Evolutionary conservation across 805 yeast genomes (phyloP).

Genomic region (Wickerhamomyces queroliae): DNA sequence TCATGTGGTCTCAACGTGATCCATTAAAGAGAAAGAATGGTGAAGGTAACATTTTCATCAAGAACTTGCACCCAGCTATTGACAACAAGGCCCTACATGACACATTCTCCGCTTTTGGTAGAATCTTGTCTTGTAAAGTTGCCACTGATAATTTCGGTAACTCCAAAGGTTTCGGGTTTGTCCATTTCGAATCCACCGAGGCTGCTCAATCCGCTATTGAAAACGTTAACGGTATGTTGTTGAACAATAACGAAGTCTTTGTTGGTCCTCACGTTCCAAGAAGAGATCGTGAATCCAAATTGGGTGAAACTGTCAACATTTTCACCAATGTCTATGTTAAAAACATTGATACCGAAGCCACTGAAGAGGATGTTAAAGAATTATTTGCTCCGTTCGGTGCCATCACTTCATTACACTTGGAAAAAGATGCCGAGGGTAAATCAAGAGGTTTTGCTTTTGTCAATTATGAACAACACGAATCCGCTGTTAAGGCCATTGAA

Average conservation of each 20-base stretch:
- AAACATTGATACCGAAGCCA: constrained; percentile 70
- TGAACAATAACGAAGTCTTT: constrained; percentile 92
- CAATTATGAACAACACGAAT: constrained; percentile 81
- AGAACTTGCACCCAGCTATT: constrained; percentile 96
- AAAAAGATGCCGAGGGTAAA: constrained; percentile 80
- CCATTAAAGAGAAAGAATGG: constrained; percentile 93
- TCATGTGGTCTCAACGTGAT: constrained; percentile 99
- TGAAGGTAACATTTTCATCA: constrained; percentile 94
- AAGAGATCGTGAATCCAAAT: constrained; percentile 90
- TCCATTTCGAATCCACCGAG: constrained; percentile 90
- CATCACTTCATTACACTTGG: constrained; percentile 76
- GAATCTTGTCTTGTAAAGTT: constrained; percentile 92
- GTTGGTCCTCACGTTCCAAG: constrained; percentile 92
- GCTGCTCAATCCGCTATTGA: constrained; percentile 93
- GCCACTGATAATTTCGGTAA: constrained; percentile 89
- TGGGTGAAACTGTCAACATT: constrained; percentile 84
- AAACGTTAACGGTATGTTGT: constrained; percentile 96
- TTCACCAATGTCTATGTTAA: constrained; percentile 95
- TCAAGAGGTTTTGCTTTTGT: constrained; percentile 95
- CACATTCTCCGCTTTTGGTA: constrained; percentile 95
- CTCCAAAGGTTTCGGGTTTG: constrained; percentile 96
- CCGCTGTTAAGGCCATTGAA: constrained; percentile 88
- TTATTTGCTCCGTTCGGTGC: constrained; percentile 71
- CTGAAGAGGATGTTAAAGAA: constrained; percentile 65
- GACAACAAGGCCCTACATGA: constrained; percentile 99